A percentile compares a stretch with the other conserved stretches of the same genome.
Evolutionary conservation across 176 grass and related monocot genomes (phyloP).

Genomic region (Aegilops tauschii): DNA sequence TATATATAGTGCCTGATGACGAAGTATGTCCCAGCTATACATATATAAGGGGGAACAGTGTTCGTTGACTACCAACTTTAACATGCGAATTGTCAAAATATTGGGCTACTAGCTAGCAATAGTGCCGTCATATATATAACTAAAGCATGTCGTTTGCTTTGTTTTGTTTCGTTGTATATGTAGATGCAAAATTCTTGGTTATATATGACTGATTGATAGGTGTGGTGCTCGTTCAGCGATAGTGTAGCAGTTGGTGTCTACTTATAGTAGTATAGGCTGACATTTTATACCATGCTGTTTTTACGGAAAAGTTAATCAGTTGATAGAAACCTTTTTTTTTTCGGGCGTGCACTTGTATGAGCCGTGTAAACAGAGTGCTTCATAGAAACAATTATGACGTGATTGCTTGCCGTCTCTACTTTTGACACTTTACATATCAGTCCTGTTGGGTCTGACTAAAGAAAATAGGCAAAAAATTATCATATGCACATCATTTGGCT

Average conservation of each 20-base stretch:
- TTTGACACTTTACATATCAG: too few relatives aligned
- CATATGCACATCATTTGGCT: too few relatives aligned
- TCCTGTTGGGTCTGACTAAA: too few relatives aligned
- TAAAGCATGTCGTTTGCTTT: background rate
- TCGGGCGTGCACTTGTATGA: too few relatives aligned
- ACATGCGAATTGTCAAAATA: background rate
- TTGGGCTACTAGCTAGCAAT: background rate
- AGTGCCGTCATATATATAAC: too few relatives aligned
- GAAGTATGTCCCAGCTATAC: background rate
- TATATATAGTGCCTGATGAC: background rate
- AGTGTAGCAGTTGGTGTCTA: background rate
- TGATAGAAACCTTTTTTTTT: too few relatives aligned
- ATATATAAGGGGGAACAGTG: background rate
- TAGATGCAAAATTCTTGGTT: background rate
- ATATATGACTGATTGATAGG: background rate
- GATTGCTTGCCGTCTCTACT: too few relatives aligned
- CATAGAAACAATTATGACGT: too few relatives aligned
- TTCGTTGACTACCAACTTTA: background rate
- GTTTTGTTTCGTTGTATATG: background rate
- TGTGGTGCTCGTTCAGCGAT: background rate
- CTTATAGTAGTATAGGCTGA: background rate
- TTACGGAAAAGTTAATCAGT: too few relatives aligned
- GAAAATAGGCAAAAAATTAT: too few relatives aligned
- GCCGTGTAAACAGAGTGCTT: too few relatives aligned
- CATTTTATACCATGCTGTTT: too few relatives aligned